phyloP scores from a whole-genome alignment of 768 basidiomycete genomes.

The Imleria badia region DNA sequence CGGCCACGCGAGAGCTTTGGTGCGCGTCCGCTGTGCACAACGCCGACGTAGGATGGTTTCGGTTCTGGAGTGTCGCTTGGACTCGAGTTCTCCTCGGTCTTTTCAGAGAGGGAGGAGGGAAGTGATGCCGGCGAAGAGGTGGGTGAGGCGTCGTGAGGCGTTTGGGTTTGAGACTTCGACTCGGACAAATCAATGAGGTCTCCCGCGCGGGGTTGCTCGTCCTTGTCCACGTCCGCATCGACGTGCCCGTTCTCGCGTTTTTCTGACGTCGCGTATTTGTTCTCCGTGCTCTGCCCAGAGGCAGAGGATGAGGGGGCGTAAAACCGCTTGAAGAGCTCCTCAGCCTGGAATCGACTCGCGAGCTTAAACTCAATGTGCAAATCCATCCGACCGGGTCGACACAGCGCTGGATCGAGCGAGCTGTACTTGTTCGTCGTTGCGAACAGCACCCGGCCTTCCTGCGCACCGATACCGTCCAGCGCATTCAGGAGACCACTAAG shows the following conservation, averaged over 20 bases:
- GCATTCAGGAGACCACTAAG: constrained; percentile 77
- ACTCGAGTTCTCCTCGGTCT: constrained; percentile 3
- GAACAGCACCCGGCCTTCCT: constrained; percentile 80
- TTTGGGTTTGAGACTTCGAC: neutral
- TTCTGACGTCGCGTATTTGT: neutral
- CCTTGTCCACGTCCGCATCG: neutral
- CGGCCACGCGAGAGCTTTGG: constrained; percentile 42
- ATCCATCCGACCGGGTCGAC: constrained; percentile 80
- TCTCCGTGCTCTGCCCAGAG: neutral
- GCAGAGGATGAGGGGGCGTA: constrained; percentile 44
- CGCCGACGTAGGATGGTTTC: constrained; percentile 8
- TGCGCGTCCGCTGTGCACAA: constrained; percentile 34
- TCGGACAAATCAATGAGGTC: constrained; percentile 23
- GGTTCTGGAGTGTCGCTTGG: neutral
- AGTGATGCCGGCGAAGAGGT: neutral
- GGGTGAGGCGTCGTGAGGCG: neutral
- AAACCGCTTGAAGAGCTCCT: constrained; percentile 65
- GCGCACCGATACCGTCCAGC: constrained; percentile 77
- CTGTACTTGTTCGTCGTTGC: constrained; percentile 77
- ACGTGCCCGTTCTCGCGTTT: neutral
- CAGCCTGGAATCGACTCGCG: constrained; percentile 68
- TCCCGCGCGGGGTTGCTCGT: neutral
- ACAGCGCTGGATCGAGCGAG: constrained; percentile 70
- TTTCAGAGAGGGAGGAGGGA: constrained; percentile 11
- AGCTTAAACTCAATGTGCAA: constrained; percentile 73